A percentile compares a stretch with the other conserved stretches of the same genome.
Evolutionary conservation across 2,329 filamentous ascomycete species (phyloP).

Genomic region (Colletotrichum filicis): DNA sequence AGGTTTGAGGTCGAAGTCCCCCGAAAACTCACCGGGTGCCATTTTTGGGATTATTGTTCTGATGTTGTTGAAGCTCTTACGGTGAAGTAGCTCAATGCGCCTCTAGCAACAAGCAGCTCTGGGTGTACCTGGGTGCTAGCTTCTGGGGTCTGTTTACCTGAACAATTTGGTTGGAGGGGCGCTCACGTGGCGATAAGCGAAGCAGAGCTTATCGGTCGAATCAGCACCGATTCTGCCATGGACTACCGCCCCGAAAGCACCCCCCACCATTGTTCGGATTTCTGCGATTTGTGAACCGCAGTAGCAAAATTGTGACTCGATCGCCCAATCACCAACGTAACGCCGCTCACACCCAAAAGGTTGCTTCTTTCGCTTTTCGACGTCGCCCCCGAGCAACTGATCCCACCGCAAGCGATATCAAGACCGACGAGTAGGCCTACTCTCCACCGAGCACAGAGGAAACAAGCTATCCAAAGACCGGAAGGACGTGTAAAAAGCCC

Average conservation of each 20-base stretch:
- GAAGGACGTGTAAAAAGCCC: constrained; percentile 33
- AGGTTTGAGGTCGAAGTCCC: background rate
- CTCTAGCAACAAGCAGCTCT: background rate
- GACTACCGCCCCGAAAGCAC: constrained; percentile 47
- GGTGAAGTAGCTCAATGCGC: constrained; percentile 3
- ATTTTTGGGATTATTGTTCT: constrained; percentile 36
- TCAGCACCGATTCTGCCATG: constrained; percentile 43
- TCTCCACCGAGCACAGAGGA: constrained; percentile 30
- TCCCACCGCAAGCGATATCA: constrained; percentile 2
- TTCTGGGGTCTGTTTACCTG: constrained; percentile 31
- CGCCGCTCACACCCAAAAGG: constrained; percentile 16
- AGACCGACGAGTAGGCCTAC: constrained; percentile 23
- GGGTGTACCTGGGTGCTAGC: constrained; percentile 17
- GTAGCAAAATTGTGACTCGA: constrained; percentile 58
- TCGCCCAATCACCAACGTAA: constrained; percentile 38
- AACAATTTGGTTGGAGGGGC: constrained; percentile 33
- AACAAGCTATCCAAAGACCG: constrained; percentile 13
- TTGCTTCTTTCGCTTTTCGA: constrained; percentile 18
- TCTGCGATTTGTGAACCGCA: constrained; percentile 42
- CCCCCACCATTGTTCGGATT: constrained; percentile 50
- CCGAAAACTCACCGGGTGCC: constrained; percentile 52
- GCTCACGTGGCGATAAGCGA: constrained; percentile 35
- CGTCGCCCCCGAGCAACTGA: constrained; percentile 20
- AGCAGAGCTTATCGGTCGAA: constrained; percentile 24
- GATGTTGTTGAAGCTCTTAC: constrained; percentile 1